Conservation (phyloP, 176 grass and related monocot species). For the Themeda triandra region DNA sequence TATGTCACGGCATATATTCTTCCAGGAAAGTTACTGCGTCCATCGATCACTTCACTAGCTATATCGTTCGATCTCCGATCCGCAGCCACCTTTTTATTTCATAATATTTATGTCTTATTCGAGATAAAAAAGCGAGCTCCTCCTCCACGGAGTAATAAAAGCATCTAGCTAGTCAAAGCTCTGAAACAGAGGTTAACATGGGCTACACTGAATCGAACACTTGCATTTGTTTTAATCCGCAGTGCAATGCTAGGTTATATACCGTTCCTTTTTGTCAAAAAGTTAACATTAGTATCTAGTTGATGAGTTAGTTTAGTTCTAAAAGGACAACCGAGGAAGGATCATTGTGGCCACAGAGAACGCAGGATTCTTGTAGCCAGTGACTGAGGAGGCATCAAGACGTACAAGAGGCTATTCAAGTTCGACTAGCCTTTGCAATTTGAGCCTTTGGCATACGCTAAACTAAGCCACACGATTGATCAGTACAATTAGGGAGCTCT, state of each 20-base stretch:
- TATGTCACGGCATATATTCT: not conserved
- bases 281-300: not conserved
- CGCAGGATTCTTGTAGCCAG: not conserved
- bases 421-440: not conserved
- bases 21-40: not conserved
- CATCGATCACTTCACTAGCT: not conserved
- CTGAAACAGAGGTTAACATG: slow-evolving; percentile 1
- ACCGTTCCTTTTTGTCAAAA: not conserved
- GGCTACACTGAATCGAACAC: not conserved
- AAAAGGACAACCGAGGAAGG: not conserved
- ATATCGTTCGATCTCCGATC: not conserved
- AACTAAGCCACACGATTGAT: not conserved
- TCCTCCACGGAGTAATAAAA: not conserved
- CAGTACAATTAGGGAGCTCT: not conserved
- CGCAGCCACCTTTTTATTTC: not conserved
- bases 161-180: not conserved
- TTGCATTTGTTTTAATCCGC: not conserved
- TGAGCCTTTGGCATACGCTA: not conserved
- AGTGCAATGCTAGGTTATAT: not conserved
- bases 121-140: not conserved
- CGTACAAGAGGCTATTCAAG: not conserved
- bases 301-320: not conserved
- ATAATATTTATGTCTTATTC: not conserved
- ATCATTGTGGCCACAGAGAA: not conserved
- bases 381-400: not conserved